Conservation (phyloP, 257 asterid species). For the Paulownia fortunei region DNA sequence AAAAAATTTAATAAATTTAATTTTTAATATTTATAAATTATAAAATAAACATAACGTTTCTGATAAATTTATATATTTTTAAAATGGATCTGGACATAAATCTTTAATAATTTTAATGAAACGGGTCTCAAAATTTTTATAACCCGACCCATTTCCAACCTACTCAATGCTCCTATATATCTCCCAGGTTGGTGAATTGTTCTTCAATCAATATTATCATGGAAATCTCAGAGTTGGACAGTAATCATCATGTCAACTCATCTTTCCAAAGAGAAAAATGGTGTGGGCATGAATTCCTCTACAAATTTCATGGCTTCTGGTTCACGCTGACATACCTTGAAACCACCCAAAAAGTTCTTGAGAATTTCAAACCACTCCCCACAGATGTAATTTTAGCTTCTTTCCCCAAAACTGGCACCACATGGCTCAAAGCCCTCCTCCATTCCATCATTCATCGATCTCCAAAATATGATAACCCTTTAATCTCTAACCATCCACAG, state of each 20-base stretch:
- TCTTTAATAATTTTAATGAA: too few relatives aligned
- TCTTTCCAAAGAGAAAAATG: constrained; percentile 39
- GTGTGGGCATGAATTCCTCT: constrained; percentile 40
- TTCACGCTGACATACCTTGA: constrained; percentile 42
- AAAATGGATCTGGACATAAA: too few relatives aligned
- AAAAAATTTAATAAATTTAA: too few relatives aligned
- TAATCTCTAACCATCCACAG: constrained; percentile 46
- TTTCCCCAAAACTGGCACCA: constrained; percentile 67
- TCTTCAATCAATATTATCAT: background rate
- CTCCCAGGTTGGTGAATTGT: background rate
- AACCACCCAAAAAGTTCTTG: constrained; percentile 37
- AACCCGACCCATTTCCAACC: too few relatives aligned
- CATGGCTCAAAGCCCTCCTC: constrained; percentile 67
- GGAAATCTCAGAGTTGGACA: background rate
- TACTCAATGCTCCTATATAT: background rate
- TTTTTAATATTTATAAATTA: too few relatives aligned
- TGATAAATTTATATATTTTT: too few relatives aligned
- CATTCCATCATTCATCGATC: constrained; percentile 43
- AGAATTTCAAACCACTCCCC: constrained; percentile 45
- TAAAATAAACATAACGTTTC: too few relatives aligned
- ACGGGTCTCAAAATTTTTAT: too few relatives aligned
- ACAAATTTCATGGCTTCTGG: constrained; percentile 53
- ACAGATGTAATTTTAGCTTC: constrained; percentile 52
- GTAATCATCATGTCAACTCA: background rate
- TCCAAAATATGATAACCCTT: background rate